Evolutionary conservation across 768 basidiomycete genomes (phyloP), one percentile per base, ranked within the genome.

Genomic region (Lactarius sanguifluus): DNA sequence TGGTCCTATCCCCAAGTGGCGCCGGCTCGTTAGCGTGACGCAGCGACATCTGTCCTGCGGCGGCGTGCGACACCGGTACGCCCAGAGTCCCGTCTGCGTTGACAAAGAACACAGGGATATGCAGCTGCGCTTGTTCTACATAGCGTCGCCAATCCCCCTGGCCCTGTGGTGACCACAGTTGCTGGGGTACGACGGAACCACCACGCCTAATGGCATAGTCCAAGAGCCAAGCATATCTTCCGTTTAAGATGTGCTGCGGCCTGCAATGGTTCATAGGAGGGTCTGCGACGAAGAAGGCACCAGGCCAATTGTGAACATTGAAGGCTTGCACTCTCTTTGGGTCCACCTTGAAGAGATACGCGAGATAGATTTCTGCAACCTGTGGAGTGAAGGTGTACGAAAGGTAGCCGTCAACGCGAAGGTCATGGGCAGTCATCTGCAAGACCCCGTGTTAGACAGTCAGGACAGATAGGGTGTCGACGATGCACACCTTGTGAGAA

Each of bases 131-230:
- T 18, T 67, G 61, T 25, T 62, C 57, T 12, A 69, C 68, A 23
- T 68, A 62, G 23, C 68, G 68, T 10, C 61, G 61, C 54, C 66
- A 60, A 23, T 69, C 68, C 16, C 64, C 65, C 16, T 61, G 66
- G 20, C 61, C 58, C 16, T 45, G 62, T 3, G 68, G 68, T 18
- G 13, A 25, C 68, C 68, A 69, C 23, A 69, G 34, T 20, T 54
- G 52, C 55, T 69, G 68, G 2, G 68, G 68, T 8, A 69, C 68
- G 12, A 69, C 58, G 4, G 57, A 28, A 12, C 68, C 68, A 23
- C 57, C 65, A 3, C 3, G 16, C 45, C 43, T 59, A 7, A 69
- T 32, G 18, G 15, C 28, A 41, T 57, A 61, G 28, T 69, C 68
- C 2, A 69, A 50, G 8, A 67, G 57, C 64, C 64, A 69, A 20